Evolutionary conservation across 2,329 filamentous ascomycete species (phyloP).

Genomic region (Alternaria hordeiaustralica): DNA sequence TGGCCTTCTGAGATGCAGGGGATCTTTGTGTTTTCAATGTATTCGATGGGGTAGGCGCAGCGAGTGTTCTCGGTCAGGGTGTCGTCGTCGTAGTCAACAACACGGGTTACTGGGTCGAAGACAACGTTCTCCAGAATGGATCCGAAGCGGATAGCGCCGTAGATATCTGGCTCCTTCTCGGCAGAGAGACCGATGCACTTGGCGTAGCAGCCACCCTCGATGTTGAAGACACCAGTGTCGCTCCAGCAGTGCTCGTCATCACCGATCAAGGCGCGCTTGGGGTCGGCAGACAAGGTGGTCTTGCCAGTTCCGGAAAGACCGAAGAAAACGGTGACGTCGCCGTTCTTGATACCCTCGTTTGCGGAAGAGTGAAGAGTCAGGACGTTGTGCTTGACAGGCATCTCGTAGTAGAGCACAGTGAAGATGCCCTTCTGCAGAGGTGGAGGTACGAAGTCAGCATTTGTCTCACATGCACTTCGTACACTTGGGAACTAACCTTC

Average conservation of each 20-base stretch:
- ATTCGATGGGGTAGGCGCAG: constrained; percentile 98
- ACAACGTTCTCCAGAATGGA: constrained; percentile 99
- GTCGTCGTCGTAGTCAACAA: constrained; percentile 93
- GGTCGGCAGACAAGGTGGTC: constrained; percentile 96
- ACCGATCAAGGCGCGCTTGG: constrained; percentile 93
- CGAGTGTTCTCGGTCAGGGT: constrained; percentile 98
- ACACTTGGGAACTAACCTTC: not conserved
- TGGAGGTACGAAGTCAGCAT: too few species aligned
- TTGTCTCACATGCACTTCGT: too few species aligned
- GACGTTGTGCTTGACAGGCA: constrained; percentile 99
- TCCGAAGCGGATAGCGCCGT: constrained; percentile 92
- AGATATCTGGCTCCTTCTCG: constrained; percentile 99
- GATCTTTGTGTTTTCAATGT: constrained; percentile 98
- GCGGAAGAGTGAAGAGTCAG: constrained; percentile 97
- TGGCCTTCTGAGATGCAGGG: constrained; percentile 87
- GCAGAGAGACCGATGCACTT: constrained; percentile 97
- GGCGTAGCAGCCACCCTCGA: constrained; percentile 98
- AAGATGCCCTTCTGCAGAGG: constrained; percentile 68
- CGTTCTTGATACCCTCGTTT: constrained; percentile 85
- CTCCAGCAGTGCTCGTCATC: constrained; percentile 99
- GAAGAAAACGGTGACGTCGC: constrained; percentile 99
- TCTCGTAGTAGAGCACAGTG: constrained; percentile 99
- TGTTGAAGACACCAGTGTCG: constrained; percentile 97
- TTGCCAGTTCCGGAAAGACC: constrained; percentile 98
- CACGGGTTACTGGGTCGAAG: constrained; percentile 86